Evolutionary conservation across 2,329 filamentous ascomycete species (phyloP).

Genomic region (Monilinia laxa): DNA sequence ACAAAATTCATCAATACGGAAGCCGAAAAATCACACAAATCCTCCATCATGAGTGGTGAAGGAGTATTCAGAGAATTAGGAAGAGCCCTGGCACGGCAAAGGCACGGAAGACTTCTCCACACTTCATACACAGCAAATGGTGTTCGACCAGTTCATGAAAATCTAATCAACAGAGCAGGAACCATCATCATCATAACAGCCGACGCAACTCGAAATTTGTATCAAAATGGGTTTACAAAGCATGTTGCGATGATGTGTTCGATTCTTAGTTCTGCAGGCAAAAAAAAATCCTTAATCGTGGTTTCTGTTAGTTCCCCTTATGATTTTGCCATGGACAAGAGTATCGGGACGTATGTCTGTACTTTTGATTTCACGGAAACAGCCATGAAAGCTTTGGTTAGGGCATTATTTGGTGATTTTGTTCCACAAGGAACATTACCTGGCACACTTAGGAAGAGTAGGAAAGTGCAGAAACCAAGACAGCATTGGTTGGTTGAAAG

Average conservation of each 20-base stretch:
- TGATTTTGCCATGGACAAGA: slow-evolving; percentile 90
- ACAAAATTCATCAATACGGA: slow-evolving; percentile 45
- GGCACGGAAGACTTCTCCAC: slow-evolving; percentile 83
- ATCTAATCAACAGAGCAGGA: slow-evolving; percentile 82
- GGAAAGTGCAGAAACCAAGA: slow-evolving; percentile 82
- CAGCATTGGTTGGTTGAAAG: slow-evolving; percentile 94
- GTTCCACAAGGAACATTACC: slow-evolving; percentile 59
- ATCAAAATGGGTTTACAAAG: slow-evolving; percentile 92
- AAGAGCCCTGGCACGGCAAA: slow-evolving; percentile 78
- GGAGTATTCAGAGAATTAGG: slow-evolving; percentile 89
- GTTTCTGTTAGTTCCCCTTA: slow-evolving; percentile 94
- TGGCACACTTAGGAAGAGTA: slow-evolving; percentile 79
- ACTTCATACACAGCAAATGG: slow-evolving; percentile 95
- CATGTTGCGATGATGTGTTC: slow-evolving; percentile 95
- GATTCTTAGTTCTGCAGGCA: slow-evolving; percentile 71
- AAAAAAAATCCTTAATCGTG: slow-evolving; percentile 87
- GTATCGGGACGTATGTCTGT: slow-evolving; percentile 89
- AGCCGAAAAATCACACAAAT: slow-evolving; percentile 56
- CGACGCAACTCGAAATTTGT: slow-evolving; percentile 89
- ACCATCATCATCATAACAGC: slow-evolving; percentile 90
- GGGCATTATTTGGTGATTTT: slow-evolving; percentile 77
- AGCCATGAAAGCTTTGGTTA: slow-evolving; percentile 79
- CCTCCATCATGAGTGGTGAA: slow-evolving; percentile 83
- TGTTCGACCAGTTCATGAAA: slow-evolving; percentile 88
- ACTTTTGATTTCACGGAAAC: slow-evolving; percentile 97